Conservation (phyloP, 306 rosid species). For the Datisca glomerata region DNA sequence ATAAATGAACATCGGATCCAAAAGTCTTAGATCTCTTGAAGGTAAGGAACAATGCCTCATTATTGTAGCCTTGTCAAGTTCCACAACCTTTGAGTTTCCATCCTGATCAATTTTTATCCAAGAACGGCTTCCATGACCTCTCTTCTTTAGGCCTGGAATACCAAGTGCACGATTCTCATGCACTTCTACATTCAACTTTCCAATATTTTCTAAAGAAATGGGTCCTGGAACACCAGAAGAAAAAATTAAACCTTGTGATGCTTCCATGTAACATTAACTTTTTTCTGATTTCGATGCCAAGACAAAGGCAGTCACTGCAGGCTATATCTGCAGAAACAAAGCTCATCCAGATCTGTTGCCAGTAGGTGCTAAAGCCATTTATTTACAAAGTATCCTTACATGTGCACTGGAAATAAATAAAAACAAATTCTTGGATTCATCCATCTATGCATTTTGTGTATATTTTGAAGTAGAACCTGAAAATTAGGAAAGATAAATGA, state of each 20-base stretch:
- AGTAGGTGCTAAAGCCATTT: too few relatives aligned
- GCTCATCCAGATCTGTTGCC: too few relatives aligned
- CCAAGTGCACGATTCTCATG: slow-evolving; percentile 29
- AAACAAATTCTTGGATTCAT: background rate
- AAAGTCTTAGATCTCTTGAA: slow-evolving; percentile 77
- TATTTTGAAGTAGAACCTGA: background rate
- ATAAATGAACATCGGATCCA: slow-evolving; percentile 88
- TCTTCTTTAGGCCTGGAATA: slow-evolving; percentile 56
- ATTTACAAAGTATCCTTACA: too few relatives aligned
- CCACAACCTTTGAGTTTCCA: slow-evolving; percentile 51
- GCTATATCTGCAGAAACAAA: background rate
- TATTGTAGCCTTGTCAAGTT: slow-evolving; percentile 84
- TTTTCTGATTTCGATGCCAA: slow-evolving; percentile 1
- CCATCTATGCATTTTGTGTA: background rate
- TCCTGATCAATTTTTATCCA: slow-evolving; percentile 69
- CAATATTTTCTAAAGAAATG: slow-evolving; percentile 13
- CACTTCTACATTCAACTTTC: slow-evolving; percentile 18
- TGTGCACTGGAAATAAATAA: background rate
- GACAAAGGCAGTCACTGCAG: too few relatives aligned
- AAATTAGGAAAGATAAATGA: background rate
- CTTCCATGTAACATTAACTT: slow-evolving; percentile 30
- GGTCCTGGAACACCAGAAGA: slow-evolving; percentile 22
- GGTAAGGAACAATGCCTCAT: slow-evolving; percentile 92
- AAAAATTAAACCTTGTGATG: slow-evolving; percentile 19
- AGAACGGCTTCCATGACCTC: slow-evolving; percentile 92